These are phyloP conservation scores for Fusarium agapanthi DNA, from an alignment of 2,329 filamentous ascomycete genomes.

Conservation along the genomic window DNA sequence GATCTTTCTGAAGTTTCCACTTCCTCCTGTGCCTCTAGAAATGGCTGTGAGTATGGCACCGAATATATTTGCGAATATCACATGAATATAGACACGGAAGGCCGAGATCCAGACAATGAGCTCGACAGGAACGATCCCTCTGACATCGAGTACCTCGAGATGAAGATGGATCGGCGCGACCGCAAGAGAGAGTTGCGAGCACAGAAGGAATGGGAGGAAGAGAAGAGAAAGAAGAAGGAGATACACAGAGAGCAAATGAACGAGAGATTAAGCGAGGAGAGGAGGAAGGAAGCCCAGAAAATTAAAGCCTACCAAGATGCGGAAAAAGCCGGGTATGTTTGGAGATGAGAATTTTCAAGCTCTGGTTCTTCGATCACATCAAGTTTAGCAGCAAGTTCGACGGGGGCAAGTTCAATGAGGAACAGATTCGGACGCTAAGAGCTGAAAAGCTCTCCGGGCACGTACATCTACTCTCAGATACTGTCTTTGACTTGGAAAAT, in stretches of 20 bases:
- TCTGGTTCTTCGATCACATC: neutral
- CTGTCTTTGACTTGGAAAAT: accelerated
- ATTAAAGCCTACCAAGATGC: neutral
- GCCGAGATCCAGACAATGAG: neutral
- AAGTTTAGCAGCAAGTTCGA: neutral
- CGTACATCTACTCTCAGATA: neutral
- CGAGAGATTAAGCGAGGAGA: accelerated
- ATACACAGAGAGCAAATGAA: neutral
- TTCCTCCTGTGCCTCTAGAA: neutral
- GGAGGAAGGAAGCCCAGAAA: neutral
- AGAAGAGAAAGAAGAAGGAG: no score
- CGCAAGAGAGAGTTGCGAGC: neutral
- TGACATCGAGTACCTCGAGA: neutral
- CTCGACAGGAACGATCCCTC: accelerated
- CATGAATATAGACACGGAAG: accelerated
- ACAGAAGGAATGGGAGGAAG: neutral
- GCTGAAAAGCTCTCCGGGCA: neutral
- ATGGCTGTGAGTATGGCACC: neutral
- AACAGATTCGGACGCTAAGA: neutral
- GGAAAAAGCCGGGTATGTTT: accelerated
- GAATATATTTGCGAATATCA: neutral
- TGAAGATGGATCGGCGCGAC: neutral
- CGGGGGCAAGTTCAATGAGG: neutral
- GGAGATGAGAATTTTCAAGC: neutral
- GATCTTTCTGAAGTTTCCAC: neutral